These are phyloP conservation scores for Cerrena zonata DNA, from an alignment of 1,284 basidiomycete species.

Conservation along the genomic window DNA sequence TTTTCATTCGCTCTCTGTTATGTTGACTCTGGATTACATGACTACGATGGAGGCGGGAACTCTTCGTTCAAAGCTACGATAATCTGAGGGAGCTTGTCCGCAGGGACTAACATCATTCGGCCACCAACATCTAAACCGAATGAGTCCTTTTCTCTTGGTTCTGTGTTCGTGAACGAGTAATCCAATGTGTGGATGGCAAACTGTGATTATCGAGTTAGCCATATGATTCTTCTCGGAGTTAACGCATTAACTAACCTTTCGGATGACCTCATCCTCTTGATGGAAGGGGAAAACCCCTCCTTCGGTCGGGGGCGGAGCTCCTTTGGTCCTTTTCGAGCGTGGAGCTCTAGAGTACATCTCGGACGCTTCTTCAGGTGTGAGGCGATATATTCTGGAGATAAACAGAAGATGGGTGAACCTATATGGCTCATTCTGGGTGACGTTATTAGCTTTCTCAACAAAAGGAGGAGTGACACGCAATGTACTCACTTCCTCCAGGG, in stretches of 20 bases:
- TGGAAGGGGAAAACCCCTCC: conserved; percentile 73
- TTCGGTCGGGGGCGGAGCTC: conserved; percentile 25
- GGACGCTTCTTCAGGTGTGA: conserved; percentile 57
- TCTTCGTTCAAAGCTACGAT: conserved; percentile 28
- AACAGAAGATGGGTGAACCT: conserved; percentile 68
- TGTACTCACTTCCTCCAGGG: conserved; percentile 52
- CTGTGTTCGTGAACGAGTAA: conserved; percentile 60
- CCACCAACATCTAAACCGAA: conserved; percentile 80
- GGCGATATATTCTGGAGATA: conserved; percentile 69
- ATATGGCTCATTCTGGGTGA: conserved; percentile 57
- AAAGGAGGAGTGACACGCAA: background rate
- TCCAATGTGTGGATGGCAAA: conserved; percentile 57
- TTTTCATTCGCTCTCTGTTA: background rate
- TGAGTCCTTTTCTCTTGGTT: conserved; percentile 61
- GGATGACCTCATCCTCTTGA: conserved; percentile 77
- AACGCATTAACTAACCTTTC: conserved; percentile 43
- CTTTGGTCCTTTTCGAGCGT: conserved; percentile 36
- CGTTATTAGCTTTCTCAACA: background rate
- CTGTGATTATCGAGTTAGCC: conserved; percentile 36
- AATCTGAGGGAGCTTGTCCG: conserved; percentile 35
- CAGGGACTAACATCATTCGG: conserved; percentile 67
- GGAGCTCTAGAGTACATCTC: conserved; percentile 29
- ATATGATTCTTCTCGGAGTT: background rate
- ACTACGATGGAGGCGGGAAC: conserved; percentile 22
- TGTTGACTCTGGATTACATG: background rate